Percentiles rank a stretch among this genome's conserved stretches.
These are phyloP conservation scores for Mitragyna speciosa DNA, from an alignment of 257 asterid genomes.

Conservation along the genomic window DNA sequence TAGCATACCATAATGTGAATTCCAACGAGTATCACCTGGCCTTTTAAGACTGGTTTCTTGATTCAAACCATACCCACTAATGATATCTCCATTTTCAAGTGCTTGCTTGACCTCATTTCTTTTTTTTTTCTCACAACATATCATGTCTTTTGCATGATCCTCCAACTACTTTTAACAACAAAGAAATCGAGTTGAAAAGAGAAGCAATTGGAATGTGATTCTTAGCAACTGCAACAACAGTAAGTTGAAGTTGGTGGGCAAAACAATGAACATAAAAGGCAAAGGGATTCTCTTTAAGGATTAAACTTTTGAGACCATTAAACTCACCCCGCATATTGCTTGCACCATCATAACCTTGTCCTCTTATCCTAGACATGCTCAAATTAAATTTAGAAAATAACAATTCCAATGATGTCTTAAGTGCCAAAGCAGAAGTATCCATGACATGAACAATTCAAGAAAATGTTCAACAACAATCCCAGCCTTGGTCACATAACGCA, in stretches of 20 bases:
- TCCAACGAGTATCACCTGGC: constrained; percentile 1
- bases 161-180: not conserved
- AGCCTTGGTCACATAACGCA: not conserved
- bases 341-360: no score
- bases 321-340: not conserved
- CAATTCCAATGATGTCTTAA: not conserved
- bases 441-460: not conserved
- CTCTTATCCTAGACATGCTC: not conserved
- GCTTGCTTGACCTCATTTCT: not conserved
- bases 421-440: not conserved
- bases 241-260: not conserved
- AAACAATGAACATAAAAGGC: not conserved
- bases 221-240: no score
- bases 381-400: not conserved
- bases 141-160: not conserved
- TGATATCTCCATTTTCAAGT: not conserved
- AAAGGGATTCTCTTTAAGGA: not conserved
- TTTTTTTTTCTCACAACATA: not conserved
- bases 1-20: not conserved
- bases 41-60: not conserved
- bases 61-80: not conserved
- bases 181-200: not conserved
- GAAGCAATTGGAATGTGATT: not conserved
- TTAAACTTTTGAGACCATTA: not conserved
- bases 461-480: not conserved